phyloP scores from a whole-genome alignment of 176 grass and related monocot species.

The Lolium multiflorum region DNA sequence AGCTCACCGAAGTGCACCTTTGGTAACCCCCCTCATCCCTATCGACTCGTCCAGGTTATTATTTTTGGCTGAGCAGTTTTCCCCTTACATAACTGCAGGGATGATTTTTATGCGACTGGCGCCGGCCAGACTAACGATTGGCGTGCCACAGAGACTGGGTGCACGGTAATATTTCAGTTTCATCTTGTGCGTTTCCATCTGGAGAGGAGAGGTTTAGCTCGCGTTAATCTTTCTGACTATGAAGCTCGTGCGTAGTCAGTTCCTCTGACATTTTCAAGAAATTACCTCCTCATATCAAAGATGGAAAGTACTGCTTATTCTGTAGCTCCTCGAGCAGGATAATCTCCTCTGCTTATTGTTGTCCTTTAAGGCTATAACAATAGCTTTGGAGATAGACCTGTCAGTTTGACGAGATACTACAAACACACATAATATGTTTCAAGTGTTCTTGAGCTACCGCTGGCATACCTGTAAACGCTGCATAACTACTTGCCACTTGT shows the following conservation, averaged over 20 bases:
- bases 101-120: slow-evolving; percentile 49
- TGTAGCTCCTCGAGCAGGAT: background rate
- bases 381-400: background rate
- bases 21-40: slow-evolving; percentile 46
- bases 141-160: slow-evolving; percentile 19
- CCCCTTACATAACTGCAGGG: slow-evolving; percentile 55
- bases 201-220: background rate
- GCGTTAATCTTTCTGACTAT: background rate
- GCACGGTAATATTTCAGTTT: slow-evolving; percentile 9
- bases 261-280: background rate
- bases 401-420: background rate
- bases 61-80: background rate
- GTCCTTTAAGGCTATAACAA: background rate
- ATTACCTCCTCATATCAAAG: background rate
- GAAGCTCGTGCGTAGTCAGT: background rate
- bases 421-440: slow-evolving; percentile 17
- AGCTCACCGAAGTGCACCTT: slow-evolving; percentile 69
- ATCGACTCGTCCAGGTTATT: background rate
- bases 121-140: slow-evolving; percentile 30
- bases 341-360: background rate
- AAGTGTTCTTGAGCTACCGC: background rate
- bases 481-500: background rate
- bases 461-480: background rate
- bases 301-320: background rate
- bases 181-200: background rate